phyloP scores from a whole-genome alignment of 805 yeast genomes.

The Dipodascus albidus region DNA sequence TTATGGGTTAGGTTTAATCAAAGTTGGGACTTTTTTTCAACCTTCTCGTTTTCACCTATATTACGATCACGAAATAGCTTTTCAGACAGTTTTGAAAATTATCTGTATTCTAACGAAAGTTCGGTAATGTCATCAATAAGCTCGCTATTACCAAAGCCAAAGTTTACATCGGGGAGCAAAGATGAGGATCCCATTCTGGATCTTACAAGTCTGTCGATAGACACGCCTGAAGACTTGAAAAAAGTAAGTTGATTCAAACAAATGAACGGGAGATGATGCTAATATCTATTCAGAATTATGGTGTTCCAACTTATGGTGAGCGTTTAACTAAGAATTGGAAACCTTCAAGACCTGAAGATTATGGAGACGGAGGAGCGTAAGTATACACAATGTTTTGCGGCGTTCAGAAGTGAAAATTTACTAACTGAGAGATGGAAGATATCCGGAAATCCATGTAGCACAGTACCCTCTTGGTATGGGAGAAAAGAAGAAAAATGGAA shows the following conservation, averaged over 20 bases:
- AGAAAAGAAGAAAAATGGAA: conserved; percentile 5
- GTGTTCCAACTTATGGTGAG: conserved; percentile 19
- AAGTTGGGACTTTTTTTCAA: not conserved
- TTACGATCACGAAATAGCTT: conserved; percentile 4
- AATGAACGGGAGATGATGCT: conserved; percentile 3
- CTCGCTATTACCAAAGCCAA: conserved; percentile 11
- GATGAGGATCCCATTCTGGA: conserved; percentile 13
- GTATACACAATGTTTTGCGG: conserved; percentile 4
- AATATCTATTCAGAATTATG: not conserved
- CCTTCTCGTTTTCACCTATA: conserved; percentile 4
- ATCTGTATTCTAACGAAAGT: not conserved
- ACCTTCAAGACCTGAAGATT: conserved; percentile 19
- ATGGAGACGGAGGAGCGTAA: conserved; percentile 26
- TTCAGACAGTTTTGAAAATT: too few species aligned
- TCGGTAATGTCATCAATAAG: conserved; percentile 8
- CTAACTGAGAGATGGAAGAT: conserved; percentile 7
- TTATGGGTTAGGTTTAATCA: not conserved
- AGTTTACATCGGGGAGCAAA: not conserved
- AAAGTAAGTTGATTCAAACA: conserved; percentile 20
- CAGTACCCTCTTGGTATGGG: conserved; percentile 27
- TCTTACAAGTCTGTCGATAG: conserved; percentile 19
- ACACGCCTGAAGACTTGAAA: conserved; percentile 21
- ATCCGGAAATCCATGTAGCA: conserved; percentile 23
- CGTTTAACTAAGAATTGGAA: conserved; percentile 17
- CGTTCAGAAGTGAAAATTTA: not conserved